Base-by-base conservation (phyloP, 148 eudicot species). In the Dysphania ambrosioides region DNA sequence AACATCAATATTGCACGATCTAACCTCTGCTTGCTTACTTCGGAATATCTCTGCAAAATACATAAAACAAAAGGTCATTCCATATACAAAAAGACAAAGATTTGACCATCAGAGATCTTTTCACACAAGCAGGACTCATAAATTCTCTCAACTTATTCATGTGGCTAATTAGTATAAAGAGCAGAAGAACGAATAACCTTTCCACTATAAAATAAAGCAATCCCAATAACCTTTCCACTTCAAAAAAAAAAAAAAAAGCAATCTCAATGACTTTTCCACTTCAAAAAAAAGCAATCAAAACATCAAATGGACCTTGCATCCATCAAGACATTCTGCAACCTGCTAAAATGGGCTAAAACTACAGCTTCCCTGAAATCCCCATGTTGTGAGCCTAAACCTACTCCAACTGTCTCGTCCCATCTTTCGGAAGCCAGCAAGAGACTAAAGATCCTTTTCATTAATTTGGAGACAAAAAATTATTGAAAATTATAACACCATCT, bases 21-120 rank as follows among this genome's bases (percentile, higher is more conserved):
- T 72, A 91, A 86, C 77, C 97, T 86, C 79, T 91, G 97, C 85
- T 91, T 91, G 85, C 90, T 88, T 72, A 85, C 62, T 81, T 89
- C 92, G 34, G 85, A 85, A 75, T 91, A 89, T 81, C 97, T 89
- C 97, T 91, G 85, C 81, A 72, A 86, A 58, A 56, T 27, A 42
- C 66, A 73, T 38, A 38, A 51, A 2, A 44, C 58, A 6, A 42
- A 76, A 66, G 21, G 29, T 47, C 36, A 71, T 19, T 75, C 23
- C 24, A 60, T 34, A 75, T 34, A 30, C 18, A 41, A 26, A 4
- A 0, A 9, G 6, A 2, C 5, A 67, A 5, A 67, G 3, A 64
- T 34, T 32, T 21, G 35, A 8, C 12, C 19, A 13, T 34, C 8
- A 35, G n/a, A 65, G 23, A 35, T 8, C 38, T 18, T 21, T 8